Conservation (phyloP, 108 stramenopile genomes). For the Aurantiochytrium sp. region DNA sequence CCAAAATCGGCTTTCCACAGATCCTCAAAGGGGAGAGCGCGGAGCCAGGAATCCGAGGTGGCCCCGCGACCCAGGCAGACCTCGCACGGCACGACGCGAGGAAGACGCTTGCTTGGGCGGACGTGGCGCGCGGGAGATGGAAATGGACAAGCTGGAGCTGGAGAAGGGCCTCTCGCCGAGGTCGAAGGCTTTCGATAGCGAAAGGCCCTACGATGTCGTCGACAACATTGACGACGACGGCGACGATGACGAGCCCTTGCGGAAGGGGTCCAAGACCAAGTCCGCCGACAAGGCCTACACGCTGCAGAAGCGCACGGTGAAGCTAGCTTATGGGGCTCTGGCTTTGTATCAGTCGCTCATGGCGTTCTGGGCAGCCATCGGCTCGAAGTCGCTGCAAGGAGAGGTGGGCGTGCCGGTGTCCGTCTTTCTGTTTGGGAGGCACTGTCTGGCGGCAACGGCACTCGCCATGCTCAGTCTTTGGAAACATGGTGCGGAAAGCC, state of each 20-base stretch:
- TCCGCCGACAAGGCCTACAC: background rate
- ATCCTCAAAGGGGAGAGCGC: no score
- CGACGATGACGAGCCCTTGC: background rate
- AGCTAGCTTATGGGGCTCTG: background rate
- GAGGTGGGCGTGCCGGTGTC: background rate
- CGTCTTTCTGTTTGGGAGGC: background rate
- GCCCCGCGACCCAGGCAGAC: no score
- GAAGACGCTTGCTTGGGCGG: no score
- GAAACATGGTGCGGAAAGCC: background rate
- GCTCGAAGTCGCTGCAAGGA: background rate
- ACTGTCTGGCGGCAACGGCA: background rate
- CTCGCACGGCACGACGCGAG: no score
- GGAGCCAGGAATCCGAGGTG: no score
- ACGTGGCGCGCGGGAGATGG: no score
- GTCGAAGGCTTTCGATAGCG: no score
- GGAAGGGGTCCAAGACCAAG: background rate
- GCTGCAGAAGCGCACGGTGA: background rate
- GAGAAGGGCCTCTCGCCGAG: no score
- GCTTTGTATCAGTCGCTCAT: background rate
- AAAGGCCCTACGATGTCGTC: no score
- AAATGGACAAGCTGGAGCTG: no score
- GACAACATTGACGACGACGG: background rate
- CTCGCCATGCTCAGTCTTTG: background rate
- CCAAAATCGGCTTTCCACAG: no score
- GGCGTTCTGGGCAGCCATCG: background rate